A percentile compares a stretch with the other conserved stretches of the same genome.
Conservation (phyloP, 176 grass and related monocot species). For the Avena eriantha region DNA sequence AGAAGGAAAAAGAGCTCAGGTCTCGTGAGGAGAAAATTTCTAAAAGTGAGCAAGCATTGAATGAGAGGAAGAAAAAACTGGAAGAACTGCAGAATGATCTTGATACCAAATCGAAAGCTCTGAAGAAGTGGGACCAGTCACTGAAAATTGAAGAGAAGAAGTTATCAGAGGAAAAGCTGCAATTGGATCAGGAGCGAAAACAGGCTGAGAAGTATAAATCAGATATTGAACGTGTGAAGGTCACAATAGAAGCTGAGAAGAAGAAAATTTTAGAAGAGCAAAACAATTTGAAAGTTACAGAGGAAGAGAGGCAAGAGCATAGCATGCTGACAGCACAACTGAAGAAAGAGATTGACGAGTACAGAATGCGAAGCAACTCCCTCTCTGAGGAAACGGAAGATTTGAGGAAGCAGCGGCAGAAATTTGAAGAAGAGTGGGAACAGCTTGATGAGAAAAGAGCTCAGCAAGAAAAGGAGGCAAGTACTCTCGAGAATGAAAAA, state of each 20-base stretch:
- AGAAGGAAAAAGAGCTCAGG: conserved; percentile 69
- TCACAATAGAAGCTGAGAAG: conserved; percentile 67
- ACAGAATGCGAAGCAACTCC: conserved; percentile 73
- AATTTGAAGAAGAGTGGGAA: conserved; percentile 97
- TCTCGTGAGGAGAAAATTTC: conserved; percentile 62
- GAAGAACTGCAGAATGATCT: conserved; percentile 75
- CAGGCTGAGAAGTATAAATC: conserved; percentile 52
- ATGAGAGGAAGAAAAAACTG: conserved; percentile 61
- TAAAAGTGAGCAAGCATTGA: conserved; percentile 63
- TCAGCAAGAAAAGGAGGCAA: conserved; percentile 58
- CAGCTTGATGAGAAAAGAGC: conserved; percentile 87
- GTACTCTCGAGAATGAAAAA: conserved; percentile 68
- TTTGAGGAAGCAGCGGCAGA: conserved; percentile 75
- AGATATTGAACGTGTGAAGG: conserved; percentile 67
- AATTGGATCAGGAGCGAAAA: conserved; percentile 49
- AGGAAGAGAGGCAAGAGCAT: conserved; percentile 83
- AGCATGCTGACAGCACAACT: conserved; percentile 55
- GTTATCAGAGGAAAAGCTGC: conserved; percentile 66
- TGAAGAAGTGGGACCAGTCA: conserved; percentile 83
- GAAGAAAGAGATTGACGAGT: conserved; percentile 94
- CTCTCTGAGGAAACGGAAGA: conserved; percentile 76
- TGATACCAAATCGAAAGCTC: conserved; percentile 69
- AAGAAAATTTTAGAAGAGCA: conserved; percentile 69
- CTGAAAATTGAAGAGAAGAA: conserved; percentile 62
- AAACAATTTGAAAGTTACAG: conserved; percentile 68